Evolutionary conservation across 1,284 basidiomycete genomes (phyloP), one percentile per base, ranked within the genome.

Genomic region (Rhodotorula glutinis): DNA sequence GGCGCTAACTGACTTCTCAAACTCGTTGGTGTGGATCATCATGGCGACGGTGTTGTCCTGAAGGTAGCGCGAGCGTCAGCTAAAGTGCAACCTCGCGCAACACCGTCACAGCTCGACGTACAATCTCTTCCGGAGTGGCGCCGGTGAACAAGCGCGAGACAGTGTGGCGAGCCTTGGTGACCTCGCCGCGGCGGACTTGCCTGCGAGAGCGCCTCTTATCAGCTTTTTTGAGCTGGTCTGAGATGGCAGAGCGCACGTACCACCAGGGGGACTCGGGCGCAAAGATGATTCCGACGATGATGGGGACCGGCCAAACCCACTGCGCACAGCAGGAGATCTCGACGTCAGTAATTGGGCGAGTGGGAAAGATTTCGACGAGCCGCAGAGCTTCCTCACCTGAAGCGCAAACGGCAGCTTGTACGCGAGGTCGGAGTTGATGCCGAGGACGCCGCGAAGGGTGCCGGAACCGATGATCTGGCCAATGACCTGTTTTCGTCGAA

Each of bases 211-310:
- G 5, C 47, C 25, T 23, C 1, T 9, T 10, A 17, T 43, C 41
- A 17, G 17, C 23, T 49, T n/a, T n/a, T 21, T n/a, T 2, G 23
- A 11, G n/a, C n/a, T 13, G 11, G 47, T n/a, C 3, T 4, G 25
- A 49, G 47, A 49, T n/a, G 47, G 13, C n/a, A 13, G n/a, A 11
- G 8, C 13, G 23, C n/a, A 29, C 49, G n/a, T 27, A 51, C 79
- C 79, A 82, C 81, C 80, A 82, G 2, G 79, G 81, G 1, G 75
- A 75, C 53, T 78, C 77, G 59, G 77, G 76, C 13, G 78, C 78
- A 47, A 80, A 75, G 65, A 69, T 61, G 69, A 72, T 69, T 53
- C 75, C 79, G 57, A 76, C 71, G 54, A 77, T 61, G 71, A 80
- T 71, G 30, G 76, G 75, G 16, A 75, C 49, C 14, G 77, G 72